phyloP scores from a whole-genome alignment of 1,139 yeast genomes.

The Diutina mesorugosa region DNA sequence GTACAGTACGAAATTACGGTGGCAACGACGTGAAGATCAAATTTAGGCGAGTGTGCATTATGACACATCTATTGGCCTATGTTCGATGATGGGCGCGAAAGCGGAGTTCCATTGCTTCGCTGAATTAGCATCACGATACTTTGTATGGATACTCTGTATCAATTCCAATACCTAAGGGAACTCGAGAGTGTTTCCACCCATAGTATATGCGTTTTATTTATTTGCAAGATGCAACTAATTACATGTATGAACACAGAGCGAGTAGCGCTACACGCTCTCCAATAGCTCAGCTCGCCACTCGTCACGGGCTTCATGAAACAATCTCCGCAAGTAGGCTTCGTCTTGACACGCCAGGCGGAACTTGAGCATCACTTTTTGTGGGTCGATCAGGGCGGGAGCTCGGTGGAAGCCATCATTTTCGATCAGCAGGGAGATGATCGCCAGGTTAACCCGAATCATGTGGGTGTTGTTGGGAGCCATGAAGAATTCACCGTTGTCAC shows the following conservation, averaged over 20 bases:
- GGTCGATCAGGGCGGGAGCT: constrained; percentile 19
- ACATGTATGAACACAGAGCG: neutral
- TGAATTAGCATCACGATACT: too few species aligned
- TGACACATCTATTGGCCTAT: too few species aligned
- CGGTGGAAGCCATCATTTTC: constrained; percentile 18
- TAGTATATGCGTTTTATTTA: too few species aligned
- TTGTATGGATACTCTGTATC: too few species aligned
- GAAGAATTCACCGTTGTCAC: constrained; percentile 70
- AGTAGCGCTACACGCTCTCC: neutral
- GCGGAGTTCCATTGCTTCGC: too few species aligned
- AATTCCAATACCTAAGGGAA: too few species aligned
- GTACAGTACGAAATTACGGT: neutral
- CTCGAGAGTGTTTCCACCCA: too few species aligned
- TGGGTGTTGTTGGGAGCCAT: constrained; percentile 74
- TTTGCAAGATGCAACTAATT: neutral
- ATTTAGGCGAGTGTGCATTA: too few species aligned
- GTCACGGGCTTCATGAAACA: constrained; percentile 48
- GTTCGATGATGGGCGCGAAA: too few species aligned
- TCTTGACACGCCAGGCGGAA: constrained; percentile 54
- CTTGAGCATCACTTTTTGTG: constrained; percentile 61
- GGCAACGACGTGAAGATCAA: neutral
- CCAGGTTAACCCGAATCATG: constrained; percentile 45
- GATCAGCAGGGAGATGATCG: constrained; percentile 12
- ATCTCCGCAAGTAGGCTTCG: constrained; percentile 26
- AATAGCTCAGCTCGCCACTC: constrained; percentile 14